Evolutionary conservation across 2,329 filamentous ascomycete species (phyloP).

Genomic region (Penicillium occitanis): DNA sequence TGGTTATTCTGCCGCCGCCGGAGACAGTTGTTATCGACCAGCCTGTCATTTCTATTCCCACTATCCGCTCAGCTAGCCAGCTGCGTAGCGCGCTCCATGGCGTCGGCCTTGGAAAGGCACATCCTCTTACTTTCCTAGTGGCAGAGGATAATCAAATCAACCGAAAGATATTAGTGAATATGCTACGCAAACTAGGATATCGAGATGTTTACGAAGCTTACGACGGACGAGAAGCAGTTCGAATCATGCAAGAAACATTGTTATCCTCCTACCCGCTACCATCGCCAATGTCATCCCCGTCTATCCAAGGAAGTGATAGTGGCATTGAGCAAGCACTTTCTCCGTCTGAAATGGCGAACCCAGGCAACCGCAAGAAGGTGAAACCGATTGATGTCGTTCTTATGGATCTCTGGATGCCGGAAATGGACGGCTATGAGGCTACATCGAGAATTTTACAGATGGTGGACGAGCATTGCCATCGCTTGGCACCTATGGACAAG

Average conservation of each 20-base stretch:
- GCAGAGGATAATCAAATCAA: slow-evolving; percentile 74
- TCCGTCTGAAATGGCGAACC: slow-evolving; percentile 25
- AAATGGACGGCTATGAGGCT: slow-evolving; percentile 71
- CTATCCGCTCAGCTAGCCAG: slow-evolving; percentile 19
- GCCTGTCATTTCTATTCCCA: slow-evolving; percentile 1
- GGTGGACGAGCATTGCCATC: slow-evolving; percentile 40
- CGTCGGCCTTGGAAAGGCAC: slow-evolving; percentile 57
- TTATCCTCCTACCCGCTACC: slow-evolving; percentile 26
- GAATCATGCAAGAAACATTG: slow-evolving; percentile 55
- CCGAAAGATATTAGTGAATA: slow-evolving; percentile 64
- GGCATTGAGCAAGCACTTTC: slow-evolving; percentile 23
- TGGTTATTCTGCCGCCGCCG: slow-evolving; percentile 11
- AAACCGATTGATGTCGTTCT: slow-evolving; percentile 62
- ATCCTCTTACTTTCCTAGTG: slow-evolving; percentile 66
- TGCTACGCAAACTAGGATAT: slow-evolving; percentile 68
- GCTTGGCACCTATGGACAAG: slow-evolving; percentile 24
- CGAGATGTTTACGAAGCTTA: slow-evolving; percentile 62
- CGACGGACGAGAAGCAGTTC: slow-evolving; percentile 67
- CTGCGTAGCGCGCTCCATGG: slow-evolving; percentile 47
- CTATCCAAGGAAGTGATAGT: slow-evolving; percentile 25
- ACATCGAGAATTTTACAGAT: slow-evolving; percentile 61
- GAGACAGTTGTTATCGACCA: not conserved
- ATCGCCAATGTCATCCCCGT: slow-evolving; percentile 21
- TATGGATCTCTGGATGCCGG: slow-evolving; percentile 77
- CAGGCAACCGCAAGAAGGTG: slow-evolving; percentile 29